Conservation (phyloP, 2,329 filamentous ascomycete species). For the Nigrospora oryzae region DNA sequence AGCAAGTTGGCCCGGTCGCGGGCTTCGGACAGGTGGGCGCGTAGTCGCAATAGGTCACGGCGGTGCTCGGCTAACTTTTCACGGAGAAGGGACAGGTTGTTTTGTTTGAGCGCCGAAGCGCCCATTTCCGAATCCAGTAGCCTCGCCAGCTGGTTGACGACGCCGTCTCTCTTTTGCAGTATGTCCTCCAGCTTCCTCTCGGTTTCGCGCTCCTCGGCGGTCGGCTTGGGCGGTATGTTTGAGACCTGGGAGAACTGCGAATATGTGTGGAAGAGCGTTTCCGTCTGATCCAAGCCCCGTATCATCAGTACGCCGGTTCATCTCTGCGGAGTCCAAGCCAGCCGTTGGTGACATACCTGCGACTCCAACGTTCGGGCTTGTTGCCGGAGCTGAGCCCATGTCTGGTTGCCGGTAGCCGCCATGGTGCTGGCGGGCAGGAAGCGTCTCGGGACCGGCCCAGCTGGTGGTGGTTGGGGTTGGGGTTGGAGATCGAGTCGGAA, state of each 20-base stretch:
- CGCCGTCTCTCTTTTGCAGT: constrained; percentile 72
- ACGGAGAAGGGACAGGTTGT: constrained; percentile 84
- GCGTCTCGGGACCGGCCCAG: too few species aligned
- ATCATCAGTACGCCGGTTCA: not conserved
- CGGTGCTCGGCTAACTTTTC: constrained; percentile 85
- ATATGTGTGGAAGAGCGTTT: constrained; percentile 75
- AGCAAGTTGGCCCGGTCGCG: constrained; percentile 86
- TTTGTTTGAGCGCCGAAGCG: constrained; percentile 91
- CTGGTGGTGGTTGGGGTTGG: too few species aligned
- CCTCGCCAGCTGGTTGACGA: constrained; percentile 75
- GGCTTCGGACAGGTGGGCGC: constrained; percentile 63
- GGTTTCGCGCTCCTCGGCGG: constrained; percentile 72
- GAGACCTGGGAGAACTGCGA: constrained; percentile 81
- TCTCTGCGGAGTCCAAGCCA: not conserved
- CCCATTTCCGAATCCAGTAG: constrained; percentile 92
- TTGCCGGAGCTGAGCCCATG: constrained; percentile 92
- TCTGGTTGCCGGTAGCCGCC: constrained; percentile 45
- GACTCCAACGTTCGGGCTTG: constrained; percentile 83
- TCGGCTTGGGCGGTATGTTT: constrained; percentile 73
- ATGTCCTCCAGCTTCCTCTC: constrained; percentile 79
- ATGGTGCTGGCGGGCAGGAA: constrained; percentile 31
- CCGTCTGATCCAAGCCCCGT: constrained; percentile 50
- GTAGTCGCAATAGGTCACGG: constrained; percentile 70
- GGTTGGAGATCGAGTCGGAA: too few species aligned
- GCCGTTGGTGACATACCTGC: constrained; percentile 51